Base-by-base conservation (phyloP, 192 early-diverging fungal species). In the Backusella parvicylindrica region DNA sequence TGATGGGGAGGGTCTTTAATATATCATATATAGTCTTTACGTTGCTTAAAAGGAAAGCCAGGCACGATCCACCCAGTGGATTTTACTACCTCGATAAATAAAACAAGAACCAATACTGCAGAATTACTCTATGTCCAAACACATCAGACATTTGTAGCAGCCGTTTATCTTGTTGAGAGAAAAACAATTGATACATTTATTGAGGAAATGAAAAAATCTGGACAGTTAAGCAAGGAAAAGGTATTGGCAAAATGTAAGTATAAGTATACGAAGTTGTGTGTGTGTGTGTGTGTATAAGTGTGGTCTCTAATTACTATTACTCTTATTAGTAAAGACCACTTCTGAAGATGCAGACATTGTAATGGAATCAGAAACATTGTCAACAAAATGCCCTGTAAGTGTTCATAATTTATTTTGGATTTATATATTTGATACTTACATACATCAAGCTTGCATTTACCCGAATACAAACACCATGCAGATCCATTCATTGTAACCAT, bases 351-450 rank as follows among this genome's bases (percentile, higher is more conserved):
- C 89, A 66, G 93, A 95, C 49, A 77, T 95, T 50, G 84, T 90
- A 31, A 81, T 87, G 13, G 86, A 85, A 2, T 86, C 87, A 2
- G 91, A 89, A 35, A 84, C 88, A 28, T 74, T 95, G 0, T 91
- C 91, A 12, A 83, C 93, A 21, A 95, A 91, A 71, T 92, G 91
- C 64, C 93, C 93, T 8, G 87, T 94, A 78, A 84, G 92, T 76
- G 2, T 21, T 21, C 9, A 53, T 11, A 7, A 21, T 23, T 7
- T 9, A 2, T 60, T 4, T 26, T 26, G 2, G 7, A 9, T 38
- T 38, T 38, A 2, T 65, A 30, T 0, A 33, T 18, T 2, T 26
- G 9, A 47, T 21, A 37, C 64, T 40, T 7, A 13, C 21, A 41
- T 49, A 60, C 26, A 28, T 41, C 8, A 75, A 89, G 85, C 82